These are phyloP conservation scores for Trichoderma citrinoviride DNA, from an alignment of 2,329 filamentous ascomycete genomes.

Conservation along the genomic window DNA sequence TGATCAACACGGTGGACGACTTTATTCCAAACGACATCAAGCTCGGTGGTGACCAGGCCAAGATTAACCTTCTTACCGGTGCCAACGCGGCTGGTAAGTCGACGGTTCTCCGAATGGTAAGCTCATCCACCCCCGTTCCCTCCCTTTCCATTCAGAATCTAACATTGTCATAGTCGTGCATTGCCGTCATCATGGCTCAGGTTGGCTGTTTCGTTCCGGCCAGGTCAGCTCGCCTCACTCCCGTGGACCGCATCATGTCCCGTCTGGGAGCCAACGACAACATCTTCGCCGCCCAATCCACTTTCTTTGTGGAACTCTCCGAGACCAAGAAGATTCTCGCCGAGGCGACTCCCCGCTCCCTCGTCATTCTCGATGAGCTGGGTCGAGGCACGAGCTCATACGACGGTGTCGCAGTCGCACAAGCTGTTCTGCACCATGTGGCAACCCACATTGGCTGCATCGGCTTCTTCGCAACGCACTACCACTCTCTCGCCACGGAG, in stretches of 20 bases:
- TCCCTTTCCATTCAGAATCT: slow-evolving; percentile 20
- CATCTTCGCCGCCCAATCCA: slow-evolving; percentile 96
- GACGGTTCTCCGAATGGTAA: slow-evolving; percentile 88
- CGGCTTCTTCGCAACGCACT: slow-evolving; percentile 97
- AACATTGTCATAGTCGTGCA: slow-evolving; percentile 64
- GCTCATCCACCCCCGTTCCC: slow-evolving; percentile 28
- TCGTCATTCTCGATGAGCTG: slow-evolving; percentile 95
- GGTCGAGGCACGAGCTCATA: slow-evolving; percentile 94
- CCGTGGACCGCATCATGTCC: slow-evolving; percentile 97
- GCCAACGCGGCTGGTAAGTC: slow-evolving; percentile 98
- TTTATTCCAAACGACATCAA: slow-evolving; percentile 96
- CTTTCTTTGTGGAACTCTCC: slow-evolving; percentile 95
- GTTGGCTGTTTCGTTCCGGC: slow-evolving; percentile 92
- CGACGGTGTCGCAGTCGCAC: slow-evolving; percentile 93
- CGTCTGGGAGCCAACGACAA: slow-evolving; percentile 97
- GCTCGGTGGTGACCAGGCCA: slow-evolving; percentile 75
- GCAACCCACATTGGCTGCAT: slow-evolving; percentile 89
- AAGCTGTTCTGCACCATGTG: slow-evolving; percentile 94
- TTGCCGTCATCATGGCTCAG: slow-evolving; percentile 96
- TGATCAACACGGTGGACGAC: slow-evolving; percentile 82
- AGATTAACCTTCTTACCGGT: slow-evolving; percentile 88
- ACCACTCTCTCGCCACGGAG: slow-evolving; percentile 88
- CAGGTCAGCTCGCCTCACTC: slow-evolving; percentile 76
- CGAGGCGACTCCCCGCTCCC: slow-evolving; percentile 87
- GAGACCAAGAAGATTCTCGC: slow-evolving; percentile 98